Evolutionary conservation across 2,329 filamentous ascomycete species (phyloP), one percentile per base, ranked within the genome.

Genomic region (Trichoderma harzianum): DNA sequence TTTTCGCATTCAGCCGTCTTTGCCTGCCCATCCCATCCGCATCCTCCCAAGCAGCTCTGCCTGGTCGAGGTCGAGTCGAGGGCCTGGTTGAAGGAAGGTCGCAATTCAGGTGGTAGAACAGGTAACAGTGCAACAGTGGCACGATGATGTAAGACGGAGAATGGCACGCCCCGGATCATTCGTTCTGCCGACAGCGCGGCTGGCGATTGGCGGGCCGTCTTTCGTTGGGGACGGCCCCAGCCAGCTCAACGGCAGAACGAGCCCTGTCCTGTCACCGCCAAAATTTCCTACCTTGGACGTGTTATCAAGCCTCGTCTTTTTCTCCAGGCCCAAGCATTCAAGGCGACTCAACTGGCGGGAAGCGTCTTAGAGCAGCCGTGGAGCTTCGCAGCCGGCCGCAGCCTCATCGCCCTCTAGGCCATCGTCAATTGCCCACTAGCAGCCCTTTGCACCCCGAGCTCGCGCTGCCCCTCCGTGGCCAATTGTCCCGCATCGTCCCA

Each of bases 401-500:
- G 66, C 66, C 66, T 69, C 66, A 30, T 61, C 55, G 57, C 43
- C 34, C 53, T 68, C 51, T 16, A 34, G 47, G 63, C 63, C 32
- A 28, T 24, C 32, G 24, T 43, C 64, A 43, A 68, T 60, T 34
- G 65, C 18, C 47, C 53, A 26, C 47, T 7, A 32, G 21, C 36
- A 34, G 66, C 53, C 53, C 36, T 43, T 36, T 34, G 34, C 32
- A 47, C 11, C 53, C 65, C 53, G 55, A 39, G 53, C 36, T 69
- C 28, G 66, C 53, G 36, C 55, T 30, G 66, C 66, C 65, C 65
- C 66, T 69, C 66, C n/a, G 55, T 61, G 55, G 66, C 66, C 39
- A 69, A 36, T 61, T 69, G 66, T 69, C 66, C 66, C 39, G 66
- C 66, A 62, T 69, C 47, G 66, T 69, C 66, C 66, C 66, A 62